Evolutionary conservation across 202 grass and related monocot species (phyloP).

Genomic region (Miscanthus sacchariflorus): DNA sequence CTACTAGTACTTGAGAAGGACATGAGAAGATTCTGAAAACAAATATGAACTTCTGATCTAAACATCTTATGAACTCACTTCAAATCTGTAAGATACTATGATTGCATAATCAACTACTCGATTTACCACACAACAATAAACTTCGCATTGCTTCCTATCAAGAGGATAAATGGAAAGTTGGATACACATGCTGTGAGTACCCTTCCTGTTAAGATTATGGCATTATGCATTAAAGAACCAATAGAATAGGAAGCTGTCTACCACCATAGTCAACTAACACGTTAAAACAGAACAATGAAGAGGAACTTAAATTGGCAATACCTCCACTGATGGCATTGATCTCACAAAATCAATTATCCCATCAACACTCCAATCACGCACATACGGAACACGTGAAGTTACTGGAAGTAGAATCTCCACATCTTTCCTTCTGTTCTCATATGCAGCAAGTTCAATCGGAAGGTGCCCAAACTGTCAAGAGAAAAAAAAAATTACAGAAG

Average conservation of each 20-base stretch:
- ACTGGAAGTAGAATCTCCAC: conserved; percentile 54
- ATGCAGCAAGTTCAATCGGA: conserved; percentile 55
- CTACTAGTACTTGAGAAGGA: not conserved
- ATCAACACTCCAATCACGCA: conserved; percentile 47
- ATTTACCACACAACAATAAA: not conserved
- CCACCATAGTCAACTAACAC: not conserved
- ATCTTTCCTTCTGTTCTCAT: conserved; percentile 14
- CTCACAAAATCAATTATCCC: conserved; percentile 47
- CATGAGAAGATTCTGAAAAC: not conserved
- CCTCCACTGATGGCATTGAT: conserved; percentile 25
- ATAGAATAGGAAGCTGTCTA: not conserved
- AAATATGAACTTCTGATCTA: not conserved
- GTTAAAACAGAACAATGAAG: not conserved
- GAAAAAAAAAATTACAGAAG: not conserved
- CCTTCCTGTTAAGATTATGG: not conserved
- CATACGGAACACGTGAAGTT: conserved; percentile 41
- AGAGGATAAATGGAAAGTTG: not conserved
- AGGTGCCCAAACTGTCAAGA: conserved; percentile 39
- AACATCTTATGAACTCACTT: not conserved
- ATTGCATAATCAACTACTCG: not conserved
- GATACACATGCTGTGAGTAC: not conserved
- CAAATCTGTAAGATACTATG: not conserved
- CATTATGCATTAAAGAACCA: not conserved
- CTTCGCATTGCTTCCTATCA: not conserved
- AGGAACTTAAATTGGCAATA: conserved; percentile 23